Evolutionary conservation across 768 basidiomycete species (phyloP).

Genomic region (Dacryopinax primogenitus): DNA sequence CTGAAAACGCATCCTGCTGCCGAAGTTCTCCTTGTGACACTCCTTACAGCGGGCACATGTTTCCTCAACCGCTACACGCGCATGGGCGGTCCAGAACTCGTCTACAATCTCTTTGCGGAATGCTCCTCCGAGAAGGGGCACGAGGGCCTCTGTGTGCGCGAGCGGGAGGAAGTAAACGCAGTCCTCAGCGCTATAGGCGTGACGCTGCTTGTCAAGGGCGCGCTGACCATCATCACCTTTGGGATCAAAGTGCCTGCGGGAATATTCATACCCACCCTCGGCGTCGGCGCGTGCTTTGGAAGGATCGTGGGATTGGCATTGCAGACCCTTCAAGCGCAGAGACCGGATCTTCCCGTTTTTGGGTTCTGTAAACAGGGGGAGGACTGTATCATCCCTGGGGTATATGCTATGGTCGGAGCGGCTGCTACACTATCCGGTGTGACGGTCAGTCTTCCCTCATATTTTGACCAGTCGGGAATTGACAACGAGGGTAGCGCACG

Average conservation of each 20-base stretch:
- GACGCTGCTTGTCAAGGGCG: slow-evolving; percentile 70
- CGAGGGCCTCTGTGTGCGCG: slow-evolving; percentile 53
- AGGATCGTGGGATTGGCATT: slow-evolving; percentile 70
- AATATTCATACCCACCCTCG: slow-evolving; percentile 92
- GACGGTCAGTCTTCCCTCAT: slow-evolving; percentile 45
- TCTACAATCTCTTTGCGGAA: slow-evolving; percentile 83
- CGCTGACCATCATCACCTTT: slow-evolving; percentile 76
- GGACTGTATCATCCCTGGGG: slow-evolving; percentile 74
- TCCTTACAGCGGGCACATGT: slow-evolving; percentile 60
- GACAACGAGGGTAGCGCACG: slow-evolving; percentile 41
- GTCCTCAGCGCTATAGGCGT: slow-evolving; percentile 54
- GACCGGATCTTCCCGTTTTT: slow-evolving; percentile 53
- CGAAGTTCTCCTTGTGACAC: slow-evolving; percentile 74
- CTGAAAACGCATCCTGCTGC: slow-evolving; percentile 61
- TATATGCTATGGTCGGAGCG: slow-evolving; percentile 94
- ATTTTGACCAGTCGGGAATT: not conserved
- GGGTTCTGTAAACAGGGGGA: slow-evolving; percentile 47
- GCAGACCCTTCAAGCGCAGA: slow-evolving; percentile 55
- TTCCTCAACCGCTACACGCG: slow-evolving; percentile 83
- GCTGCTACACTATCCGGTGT: slow-evolving; percentile 92
- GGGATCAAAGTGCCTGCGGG: slow-evolving; percentile 87
- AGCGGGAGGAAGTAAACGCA: slow-evolving; percentile 38
- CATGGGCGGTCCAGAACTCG: slow-evolving; percentile 91
- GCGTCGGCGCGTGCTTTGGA: slow-evolving; percentile 85
- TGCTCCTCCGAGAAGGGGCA: slow-evolving; percentile 50